Evolutionary conservation across 352 stramenopile species (phyloP).

Genomic region (Hyaloperonospora brassicae): DNA sequence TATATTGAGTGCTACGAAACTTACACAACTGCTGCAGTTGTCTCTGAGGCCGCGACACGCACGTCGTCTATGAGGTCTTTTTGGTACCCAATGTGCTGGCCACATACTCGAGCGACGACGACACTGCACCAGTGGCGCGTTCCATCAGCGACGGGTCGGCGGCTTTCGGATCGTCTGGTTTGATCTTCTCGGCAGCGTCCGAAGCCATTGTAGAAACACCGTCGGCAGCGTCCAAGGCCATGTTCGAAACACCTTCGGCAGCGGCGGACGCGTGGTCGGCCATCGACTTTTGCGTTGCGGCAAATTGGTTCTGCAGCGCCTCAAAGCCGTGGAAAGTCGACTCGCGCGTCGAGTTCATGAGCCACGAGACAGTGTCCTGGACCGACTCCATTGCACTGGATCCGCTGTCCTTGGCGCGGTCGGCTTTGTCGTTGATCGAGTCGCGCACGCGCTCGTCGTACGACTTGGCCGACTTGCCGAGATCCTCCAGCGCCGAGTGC

Average conservation of each 20-base stretch:
- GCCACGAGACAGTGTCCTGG: constrained; percentile 24
- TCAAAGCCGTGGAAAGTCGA: constrained; percentile 34
- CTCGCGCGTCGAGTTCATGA: constrained; percentile 26
- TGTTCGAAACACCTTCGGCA: too few relatives aligned
- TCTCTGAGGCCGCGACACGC: too few relatives aligned
- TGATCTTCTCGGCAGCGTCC: constrained; percentile 14
- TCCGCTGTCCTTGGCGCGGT: constrained; percentile 22
- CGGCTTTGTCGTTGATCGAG: constrained; percentile 16
- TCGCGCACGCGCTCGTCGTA: constrained; percentile 17
- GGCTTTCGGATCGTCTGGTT: constrained; percentile 11
- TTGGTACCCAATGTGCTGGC: constrained; percentile 8
- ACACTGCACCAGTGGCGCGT: constrained; percentile 9
- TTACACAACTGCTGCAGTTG: too few relatives aligned
- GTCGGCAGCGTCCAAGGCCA: too few relatives aligned
- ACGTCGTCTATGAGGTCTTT: constrained; percentile 4
- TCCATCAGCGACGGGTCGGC: constrained; percentile 26
- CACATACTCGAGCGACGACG: constrained; percentile 16
- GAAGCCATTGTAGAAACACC: constrained; percentile 14
- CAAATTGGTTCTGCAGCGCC: constrained; percentile 31
- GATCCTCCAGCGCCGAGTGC: constrained; percentile 19
- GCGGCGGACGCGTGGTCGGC: constrained; percentile 15
- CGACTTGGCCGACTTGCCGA: constrained; percentile 17
- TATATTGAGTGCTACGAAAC: too few relatives aligned
- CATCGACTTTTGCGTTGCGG: constrained; percentile 17
- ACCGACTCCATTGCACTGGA: constrained; percentile 12